Conservation (phyloP, 225 moss, liverwort and hornwort species). For the Takakia lepidozioides region DNA sequence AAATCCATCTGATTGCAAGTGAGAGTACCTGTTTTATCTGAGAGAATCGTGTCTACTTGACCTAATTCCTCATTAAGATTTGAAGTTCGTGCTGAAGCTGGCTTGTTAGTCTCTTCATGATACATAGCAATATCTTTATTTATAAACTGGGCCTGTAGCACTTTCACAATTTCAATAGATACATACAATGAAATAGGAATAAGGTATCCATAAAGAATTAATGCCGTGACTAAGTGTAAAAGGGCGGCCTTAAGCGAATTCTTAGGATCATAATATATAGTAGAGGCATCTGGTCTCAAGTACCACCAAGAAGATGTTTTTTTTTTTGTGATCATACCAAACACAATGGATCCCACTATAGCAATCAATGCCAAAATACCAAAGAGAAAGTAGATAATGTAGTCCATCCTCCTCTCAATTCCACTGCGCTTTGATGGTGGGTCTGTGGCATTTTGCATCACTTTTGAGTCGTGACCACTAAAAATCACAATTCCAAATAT, state of each 20-base stretch:
- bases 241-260: slow-evolving; percentile 42
- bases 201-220: slow-evolving; percentile 66
- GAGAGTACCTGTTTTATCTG: slow-evolving; percentile 61
- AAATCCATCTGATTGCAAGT: slow-evolving; percentile 76
- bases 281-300: slow-evolving; percentile 21
- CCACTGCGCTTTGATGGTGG: slow-evolving; percentile 94
- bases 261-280: slow-evolving; percentile 31
- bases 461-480: slow-evolving; percentile 93
- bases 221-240: slow-evolving; percentile 31
- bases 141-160: slow-evolving; percentile 77
- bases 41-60: slow-evolving; percentile 58
- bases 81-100: slow-evolving; percentile 58
- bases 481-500: slow-evolving; percentile 88
- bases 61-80: slow-evolving; percentile 68
- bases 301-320: slow-evolving; percentile 57
- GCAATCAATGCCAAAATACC: slow-evolving; percentile 57
- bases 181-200: slow-evolving; percentile 97
- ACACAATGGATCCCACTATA: slow-evolving; percentile 67
- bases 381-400: slow-evolving; percentile 87
- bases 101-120: slow-evolving; percentile 44
- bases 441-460: slow-evolving; percentile 94
- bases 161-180: slow-evolving; percentile 94
- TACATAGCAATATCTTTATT: slow-evolving; percentile 60
- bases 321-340: slow-evolving; percentile 42
- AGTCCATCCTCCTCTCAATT: slow-evolving; percentile 92